Evolutionary conservation across 1,139 yeast genomes (phyloP).

Genomic region (Geotrichum klebahnii): DNA sequence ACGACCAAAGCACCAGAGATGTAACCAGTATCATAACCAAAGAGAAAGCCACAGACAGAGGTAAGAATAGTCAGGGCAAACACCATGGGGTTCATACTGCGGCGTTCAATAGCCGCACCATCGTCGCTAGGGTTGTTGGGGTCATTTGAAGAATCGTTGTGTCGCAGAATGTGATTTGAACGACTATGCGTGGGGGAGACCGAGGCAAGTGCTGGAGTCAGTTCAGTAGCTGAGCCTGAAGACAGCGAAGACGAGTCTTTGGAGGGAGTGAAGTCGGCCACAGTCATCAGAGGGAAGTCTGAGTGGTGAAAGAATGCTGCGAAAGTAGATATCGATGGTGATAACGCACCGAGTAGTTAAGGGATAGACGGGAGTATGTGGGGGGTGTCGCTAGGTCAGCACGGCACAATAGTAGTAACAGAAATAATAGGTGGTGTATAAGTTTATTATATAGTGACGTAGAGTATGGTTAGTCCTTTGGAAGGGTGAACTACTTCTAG

Average conservation of each 20-base stretch:
- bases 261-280: neutral
- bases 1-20: conserved; percentile 88
- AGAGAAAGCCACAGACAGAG: conserved; percentile 91
- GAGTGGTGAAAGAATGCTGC: neutral
- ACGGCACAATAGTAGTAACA: too few species aligned
- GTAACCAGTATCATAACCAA: conserved; percentile 95
- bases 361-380: too few species aligned
- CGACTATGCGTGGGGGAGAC: neutral
- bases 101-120: conserved; percentile 8
- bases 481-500: too few species aligned
- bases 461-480: too few species aligned
- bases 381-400: too few species aligned
- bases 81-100: conserved; percentile 49
- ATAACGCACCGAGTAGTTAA: too few species aligned
- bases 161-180: neutral
- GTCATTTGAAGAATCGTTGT: neutral
- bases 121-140: neutral
- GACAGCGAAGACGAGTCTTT: neutral
- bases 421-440: too few species aligned
- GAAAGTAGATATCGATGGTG: too few species aligned
- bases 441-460: too few species aligned
- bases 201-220: neutral
- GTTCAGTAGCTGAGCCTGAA: neutral
- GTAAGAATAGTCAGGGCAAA: conserved; percentile 69
- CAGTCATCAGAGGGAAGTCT: neutral